Percentiles rank a stretch among this genome's conserved stretches.
These are phyloP conservation scores for Silene coronaria DNA, from an alignment of 179 eudicot species.

Conservation along the genomic window DNA sequence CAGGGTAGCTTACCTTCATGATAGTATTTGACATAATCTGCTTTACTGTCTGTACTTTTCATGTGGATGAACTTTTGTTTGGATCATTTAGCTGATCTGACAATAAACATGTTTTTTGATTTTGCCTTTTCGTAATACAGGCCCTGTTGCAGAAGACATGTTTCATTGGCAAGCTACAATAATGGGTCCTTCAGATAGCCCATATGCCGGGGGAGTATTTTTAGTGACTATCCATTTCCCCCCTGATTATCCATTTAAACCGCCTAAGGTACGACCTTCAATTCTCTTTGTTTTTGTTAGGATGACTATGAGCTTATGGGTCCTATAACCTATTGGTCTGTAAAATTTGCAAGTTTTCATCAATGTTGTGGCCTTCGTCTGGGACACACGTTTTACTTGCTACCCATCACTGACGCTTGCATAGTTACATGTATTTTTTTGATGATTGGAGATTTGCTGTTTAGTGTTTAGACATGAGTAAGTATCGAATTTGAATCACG, in stretches of 20 bases:
- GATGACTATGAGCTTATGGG: not conserved
- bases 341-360: not conserved
- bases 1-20: not conserved
- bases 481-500: not conserved
- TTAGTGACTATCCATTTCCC: conserved; percentile 39
- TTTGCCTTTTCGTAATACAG: conserved; percentile 7
- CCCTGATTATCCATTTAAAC: conserved; percentile 40
- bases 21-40: not conserved
- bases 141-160: conserved; percentile 43
- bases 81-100: not conserved
- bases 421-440: too few species aligned
- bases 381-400: not conserved
- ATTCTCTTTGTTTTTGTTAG: too few species aligned
- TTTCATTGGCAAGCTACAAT: conserved; percentile 44
- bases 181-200: conserved; percentile 41
- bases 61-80: not conserved
- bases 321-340: not conserved
- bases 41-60: conserved; percentile 5
- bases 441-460: not conserved
- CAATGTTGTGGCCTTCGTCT: not conserved
- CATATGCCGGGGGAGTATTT: conserved; percentile 39
- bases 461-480: not conserved
- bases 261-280: conserved; percentile 29
- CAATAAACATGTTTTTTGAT: not conserved
- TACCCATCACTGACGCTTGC: not conserved